phyloP scores from a whole-genome alignment of 768 basidiomycete genomes.

The Solioccasus polychromus region DNA sequence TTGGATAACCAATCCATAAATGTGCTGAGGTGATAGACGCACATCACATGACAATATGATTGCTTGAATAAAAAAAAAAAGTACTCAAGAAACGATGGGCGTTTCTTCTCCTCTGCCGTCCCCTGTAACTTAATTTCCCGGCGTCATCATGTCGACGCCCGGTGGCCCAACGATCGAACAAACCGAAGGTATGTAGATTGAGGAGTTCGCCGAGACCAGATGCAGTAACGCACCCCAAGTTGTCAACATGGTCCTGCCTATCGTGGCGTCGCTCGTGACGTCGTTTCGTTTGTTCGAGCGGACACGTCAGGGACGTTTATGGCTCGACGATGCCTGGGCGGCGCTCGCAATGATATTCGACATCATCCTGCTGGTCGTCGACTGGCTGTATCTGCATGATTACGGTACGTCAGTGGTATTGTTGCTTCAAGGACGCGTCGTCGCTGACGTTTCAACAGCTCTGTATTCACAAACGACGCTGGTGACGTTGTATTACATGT shows the following conservation, averaged over 20 bases:
- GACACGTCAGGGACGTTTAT: background rate
- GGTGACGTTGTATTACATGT: conserved; percentile 3
- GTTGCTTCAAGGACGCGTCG: too few species aligned
- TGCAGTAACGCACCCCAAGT: conserved; percentile 4
- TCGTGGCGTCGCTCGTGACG: background rate
- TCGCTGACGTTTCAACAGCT: background rate
- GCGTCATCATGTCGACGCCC: too few species aligned
- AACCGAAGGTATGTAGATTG: conserved; percentile 4
- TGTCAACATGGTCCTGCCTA: background rate
- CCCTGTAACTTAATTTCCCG: too few species aligned
- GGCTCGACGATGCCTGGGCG: conserved; percentile 8
- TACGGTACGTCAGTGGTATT: too few species aligned
- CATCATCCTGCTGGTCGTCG: background rate
- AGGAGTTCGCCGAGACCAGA: too few species aligned
- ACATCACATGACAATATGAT: too few species aligned
- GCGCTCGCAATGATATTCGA: conserved; percentile 3
- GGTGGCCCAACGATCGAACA: conserved; percentile 4
- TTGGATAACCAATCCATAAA: too few species aligned
- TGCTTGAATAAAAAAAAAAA: too few species aligned
- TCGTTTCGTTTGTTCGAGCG: conserved; percentile 1
- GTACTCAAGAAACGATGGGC: too few species aligned
- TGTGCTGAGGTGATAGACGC: too few species aligned
- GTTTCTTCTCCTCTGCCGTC: too few species aligned
- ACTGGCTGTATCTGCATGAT: conserved; percentile 1
- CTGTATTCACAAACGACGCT: background rate